Evolutionary conservation across 73 alveolate species (phyloP).

Genomic region (Tetrahymena malaccensis): DNA sequence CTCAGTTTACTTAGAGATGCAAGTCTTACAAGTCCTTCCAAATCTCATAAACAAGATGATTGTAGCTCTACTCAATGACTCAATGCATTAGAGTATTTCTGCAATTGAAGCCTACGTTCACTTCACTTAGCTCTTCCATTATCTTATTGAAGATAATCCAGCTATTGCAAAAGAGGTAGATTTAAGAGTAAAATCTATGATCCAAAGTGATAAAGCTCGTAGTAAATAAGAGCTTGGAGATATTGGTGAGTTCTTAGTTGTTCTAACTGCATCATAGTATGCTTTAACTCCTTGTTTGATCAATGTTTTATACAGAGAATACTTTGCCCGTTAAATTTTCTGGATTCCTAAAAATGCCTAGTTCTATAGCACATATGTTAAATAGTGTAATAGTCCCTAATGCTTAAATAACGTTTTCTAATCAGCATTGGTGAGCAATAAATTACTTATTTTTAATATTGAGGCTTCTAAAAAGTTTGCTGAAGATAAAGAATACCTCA

Average conservation of each 20-base stretch:
- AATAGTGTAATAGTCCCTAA: neutral
- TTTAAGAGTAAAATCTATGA: neutral
- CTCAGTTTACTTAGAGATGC: neutral
- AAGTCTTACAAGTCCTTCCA: neutral
- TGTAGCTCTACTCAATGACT: neutral
- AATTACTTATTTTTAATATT: neutral
- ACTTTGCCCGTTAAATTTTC: neutral
- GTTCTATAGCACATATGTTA: neutral
- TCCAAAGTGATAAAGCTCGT: neutral
- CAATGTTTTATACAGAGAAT: neutral
- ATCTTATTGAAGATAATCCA: neutral
- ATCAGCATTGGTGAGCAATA: neutral
- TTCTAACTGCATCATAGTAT: neutral
- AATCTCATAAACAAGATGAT: neutral
- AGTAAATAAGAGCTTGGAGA: neutral
- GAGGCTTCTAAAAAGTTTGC: neutral
- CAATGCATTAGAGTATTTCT: neutral
- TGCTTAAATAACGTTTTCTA: neutral
- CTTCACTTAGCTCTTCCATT: neutral
- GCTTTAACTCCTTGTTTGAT: neutral
- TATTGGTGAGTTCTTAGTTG: neutral
- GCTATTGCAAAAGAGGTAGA: neutral
- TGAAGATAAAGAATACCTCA: neutral
- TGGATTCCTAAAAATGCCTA: neutral
- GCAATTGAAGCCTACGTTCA: neutral